Evolutionary conservation across 257 asterid genomes (phyloP).

Genomic region (Solanum dulcamara): DNA sequence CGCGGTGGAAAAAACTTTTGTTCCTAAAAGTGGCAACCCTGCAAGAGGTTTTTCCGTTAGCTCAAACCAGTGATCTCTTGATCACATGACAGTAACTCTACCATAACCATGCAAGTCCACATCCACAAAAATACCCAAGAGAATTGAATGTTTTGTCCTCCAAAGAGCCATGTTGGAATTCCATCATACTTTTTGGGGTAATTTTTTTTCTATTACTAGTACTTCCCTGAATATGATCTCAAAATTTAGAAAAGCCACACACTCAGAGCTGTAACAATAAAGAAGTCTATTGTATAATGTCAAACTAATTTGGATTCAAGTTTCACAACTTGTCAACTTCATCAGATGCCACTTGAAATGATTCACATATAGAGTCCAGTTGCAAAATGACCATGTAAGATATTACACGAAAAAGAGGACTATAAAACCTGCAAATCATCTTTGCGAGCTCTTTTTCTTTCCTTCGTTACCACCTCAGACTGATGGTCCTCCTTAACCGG

Average conservation of each 20-base stretch:
- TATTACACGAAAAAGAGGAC: not conserved
- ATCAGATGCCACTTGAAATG: not conserved
- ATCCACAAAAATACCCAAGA: not conserved
- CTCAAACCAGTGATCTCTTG: too few species aligned
- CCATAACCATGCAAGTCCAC: too few species aligned
- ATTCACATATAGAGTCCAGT: not conserved
- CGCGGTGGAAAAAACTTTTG: too few species aligned
- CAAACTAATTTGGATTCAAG: not conserved
- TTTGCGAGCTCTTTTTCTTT: not conserved
- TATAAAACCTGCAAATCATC: not conserved
- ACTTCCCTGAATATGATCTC: not conserved
- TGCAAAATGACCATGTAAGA: not conserved
- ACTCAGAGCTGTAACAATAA: not conserved
- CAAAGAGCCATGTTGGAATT: not conserved
- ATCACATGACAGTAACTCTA: too few species aligned
- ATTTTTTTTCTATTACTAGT: not conserved
- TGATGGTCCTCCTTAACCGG: not conserved
- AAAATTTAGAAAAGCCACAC: not conserved
- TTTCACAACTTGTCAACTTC: not conserved
- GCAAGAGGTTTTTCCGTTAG: too few species aligned
- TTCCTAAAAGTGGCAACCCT: too few species aligned
- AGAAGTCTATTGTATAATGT: not conserved
- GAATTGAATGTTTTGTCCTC: not conserved
- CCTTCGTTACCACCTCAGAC: not conserved
- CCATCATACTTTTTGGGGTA: not conserved